These are phyloP conservation scores for Pouteria campechiana DNA, from an alignment of 179 eudicot genomes.

Conservation along the genomic window DNA sequence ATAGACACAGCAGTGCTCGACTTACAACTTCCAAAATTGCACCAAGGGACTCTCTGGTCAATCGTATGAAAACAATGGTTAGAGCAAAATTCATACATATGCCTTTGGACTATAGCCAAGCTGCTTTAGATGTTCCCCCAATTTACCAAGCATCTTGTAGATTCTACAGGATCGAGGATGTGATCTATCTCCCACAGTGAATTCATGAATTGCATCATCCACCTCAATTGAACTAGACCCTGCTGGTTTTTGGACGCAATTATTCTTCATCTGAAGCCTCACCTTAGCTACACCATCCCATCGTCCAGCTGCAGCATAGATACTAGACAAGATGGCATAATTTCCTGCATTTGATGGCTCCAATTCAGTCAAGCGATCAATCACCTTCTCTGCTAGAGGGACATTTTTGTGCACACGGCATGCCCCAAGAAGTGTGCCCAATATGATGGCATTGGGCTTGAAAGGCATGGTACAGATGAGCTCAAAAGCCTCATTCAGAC, in stretches of 20 bases:
- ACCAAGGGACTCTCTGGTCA: too few species aligned
- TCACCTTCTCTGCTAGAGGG: slow-evolving; percentile 23
- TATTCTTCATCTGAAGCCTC: slow-evolving; percentile 29
- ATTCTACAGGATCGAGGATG: slow-evolving; percentile 26
- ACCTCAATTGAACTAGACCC: slow-evolving; percentile 37
- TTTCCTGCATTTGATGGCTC: slow-evolving; percentile 26
- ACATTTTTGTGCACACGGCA: slow-evolving; percentile 33
- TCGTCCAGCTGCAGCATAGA: slow-evolving; percentile 39
- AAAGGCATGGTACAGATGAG: slow-evolving; percentile 33
- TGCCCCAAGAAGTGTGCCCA: slow-evolving; percentile 41
- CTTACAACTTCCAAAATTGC: too few species aligned
- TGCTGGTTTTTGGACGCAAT: slow-evolving; percentile 16
- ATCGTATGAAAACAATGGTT: too few species aligned
- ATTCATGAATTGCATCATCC: slow-evolving; percentile 31
- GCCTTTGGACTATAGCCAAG: slow-evolving; percentile 9
- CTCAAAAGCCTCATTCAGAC: slow-evolving; percentile 32
- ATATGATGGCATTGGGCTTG: slow-evolving; percentile 34
- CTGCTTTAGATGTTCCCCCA: slow-evolving; percentile 23
- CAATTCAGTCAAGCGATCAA: slow-evolving; percentile 17
- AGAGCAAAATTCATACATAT: too few species aligned
- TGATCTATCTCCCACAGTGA: slow-evolving; percentile 23
- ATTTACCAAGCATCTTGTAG: slow-evolving; percentile 22
- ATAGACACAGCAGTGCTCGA: too few species aligned
- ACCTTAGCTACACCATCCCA: slow-evolving; percentile 28
- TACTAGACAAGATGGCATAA: slow-evolving; percentile 31